Base-by-base conservation (phyloP, 2,329 filamentous ascomycete genomes). In the Ceratocystiopsis minuta region DNA sequence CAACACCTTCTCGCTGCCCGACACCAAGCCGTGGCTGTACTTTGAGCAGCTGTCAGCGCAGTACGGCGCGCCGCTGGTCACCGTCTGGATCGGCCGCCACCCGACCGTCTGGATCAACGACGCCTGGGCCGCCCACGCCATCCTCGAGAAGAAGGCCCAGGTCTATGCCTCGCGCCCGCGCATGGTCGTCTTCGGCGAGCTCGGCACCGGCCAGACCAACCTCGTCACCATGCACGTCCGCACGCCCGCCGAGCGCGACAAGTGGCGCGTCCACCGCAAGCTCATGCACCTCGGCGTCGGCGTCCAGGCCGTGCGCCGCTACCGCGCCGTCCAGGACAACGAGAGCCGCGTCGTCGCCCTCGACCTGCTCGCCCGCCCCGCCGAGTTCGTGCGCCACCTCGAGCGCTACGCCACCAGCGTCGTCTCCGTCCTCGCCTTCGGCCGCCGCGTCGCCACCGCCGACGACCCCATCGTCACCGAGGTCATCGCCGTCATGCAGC, bases 401-500 rank as follows among this genome's bases (percentile, higher is more conserved):
- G 68, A 72, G 55, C 58, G 68, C 12, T 60, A 66, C 38, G 67
- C 68, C 12, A 69, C 67, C 0, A 68, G 64, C 39, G 68, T 71
- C 1, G 65, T 70, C 0, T 67, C 63, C 10, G 67, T 71, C 40
- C 70, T 75, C 46, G 72, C 66, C 0, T 74, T 72, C 50, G 71
- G 71, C 1, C 57, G 70, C 9, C 58, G 72, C 11, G 63, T 72
- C 1, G 61, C 61, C 10, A 63, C 53, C 41, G 65, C 55, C 49
- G 57, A 65, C 15, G 70, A 75, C 48, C 69, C 70, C 5, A 71
- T 72, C 50, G 67, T 74, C 45, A 70, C 69, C 3, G 70, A 75
- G 50, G 71, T 70, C n/a, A 68, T 75, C 44, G 64, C 67, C 1
- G 57, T 70, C 31, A 68, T 75, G 63, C 66, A 75, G 44, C 60